phyloP scores from a whole-genome alignment of 2,329 filamentous ascomycete genomes.

The Exophiala viscosa region DNA sequence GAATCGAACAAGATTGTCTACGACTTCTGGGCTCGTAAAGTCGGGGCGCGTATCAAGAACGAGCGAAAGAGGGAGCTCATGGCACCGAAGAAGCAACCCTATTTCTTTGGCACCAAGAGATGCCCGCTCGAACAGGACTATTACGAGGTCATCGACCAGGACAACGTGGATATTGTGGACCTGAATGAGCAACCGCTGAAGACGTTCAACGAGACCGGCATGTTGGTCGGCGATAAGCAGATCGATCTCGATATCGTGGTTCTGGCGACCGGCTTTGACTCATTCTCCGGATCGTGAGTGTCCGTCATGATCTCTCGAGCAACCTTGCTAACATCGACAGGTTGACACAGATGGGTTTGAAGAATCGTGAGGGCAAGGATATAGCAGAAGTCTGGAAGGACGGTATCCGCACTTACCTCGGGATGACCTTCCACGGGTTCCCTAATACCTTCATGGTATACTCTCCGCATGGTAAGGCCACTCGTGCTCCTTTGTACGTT shows the following conservation, averaged over 20 bases:
- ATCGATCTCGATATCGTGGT: slow-evolving; percentile 40
- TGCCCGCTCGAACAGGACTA: slow-evolving; percentile 49
- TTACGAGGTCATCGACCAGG: slow-evolving; percentile 48
- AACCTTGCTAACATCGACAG: slow-evolving; percentile 14
- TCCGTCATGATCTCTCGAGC: neutral
- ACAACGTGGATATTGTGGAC: slow-evolving; percentile 48
- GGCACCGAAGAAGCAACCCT: slow-evolving; percentile 51
- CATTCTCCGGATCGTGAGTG: slow-evolving; percentile 34
- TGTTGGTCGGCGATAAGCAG: slow-evolving; percentile 15
- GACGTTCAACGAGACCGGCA: slow-evolving; percentile 18
- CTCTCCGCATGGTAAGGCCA: slow-evolving; percentile 45
- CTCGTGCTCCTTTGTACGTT: neutral
- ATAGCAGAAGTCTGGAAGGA: slow-evolving; percentile 38
- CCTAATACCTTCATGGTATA: slow-evolving; percentile 53
- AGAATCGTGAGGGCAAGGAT: slow-evolving; percentile 31
- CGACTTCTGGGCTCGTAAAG: slow-evolving; percentile 55
- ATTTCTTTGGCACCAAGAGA: slow-evolving; percentile 56
- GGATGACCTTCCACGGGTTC: slow-evolving; percentile 40
- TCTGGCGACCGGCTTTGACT: slow-evolving; percentile 45
- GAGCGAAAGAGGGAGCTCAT: slow-evolving; percentile 50
- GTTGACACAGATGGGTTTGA: slow-evolving; percentile 40
- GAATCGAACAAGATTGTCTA: slow-evolving; percentile 54
- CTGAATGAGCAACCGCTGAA: slow-evolving; percentile 37
- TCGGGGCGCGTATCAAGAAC: slow-evolving; percentile 49
- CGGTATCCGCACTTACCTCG: slow-evolving; percentile 42